A percentile compares a stretch with the other conserved stretches of the same genome.
These are phyloP conservation scores for Erythrobasidium yunnanense DNA, from an alignment of 768 basidiomycete species.

Conservation along the genomic window DNA sequence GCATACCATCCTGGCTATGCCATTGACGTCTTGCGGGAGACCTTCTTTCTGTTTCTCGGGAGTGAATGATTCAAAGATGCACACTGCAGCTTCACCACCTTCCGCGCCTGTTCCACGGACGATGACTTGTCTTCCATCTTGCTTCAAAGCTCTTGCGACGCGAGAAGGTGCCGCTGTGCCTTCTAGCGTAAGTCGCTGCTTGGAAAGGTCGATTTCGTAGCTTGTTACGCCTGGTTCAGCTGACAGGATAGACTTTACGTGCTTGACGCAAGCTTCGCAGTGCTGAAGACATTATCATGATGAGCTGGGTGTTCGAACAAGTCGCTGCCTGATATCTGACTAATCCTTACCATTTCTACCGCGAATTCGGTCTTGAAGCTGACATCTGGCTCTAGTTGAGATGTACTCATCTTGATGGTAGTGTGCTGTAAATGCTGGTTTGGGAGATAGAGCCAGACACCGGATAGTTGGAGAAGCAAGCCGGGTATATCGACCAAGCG, in stretches of 20 bases:
- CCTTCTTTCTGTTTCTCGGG: not conserved
- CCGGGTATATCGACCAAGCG: too few relatives aligned
- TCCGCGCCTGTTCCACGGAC: constrained; percentile 24
- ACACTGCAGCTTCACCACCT: constrained; percentile 18
- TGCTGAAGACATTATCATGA: not conserved
- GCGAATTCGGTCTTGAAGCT: constrained; percentile 24
- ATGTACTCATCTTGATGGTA: too few relatives aligned
- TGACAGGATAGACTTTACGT: not conserved
- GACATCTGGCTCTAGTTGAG: too few relatives aligned
- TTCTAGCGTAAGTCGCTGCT: constrained; percentile 18
- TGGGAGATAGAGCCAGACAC: too few relatives aligned
- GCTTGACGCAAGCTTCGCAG: constrained; percentile 6
- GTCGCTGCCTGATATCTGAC: too few relatives aligned
- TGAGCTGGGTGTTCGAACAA: too few relatives aligned
- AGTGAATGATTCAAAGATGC: constrained; percentile 21
- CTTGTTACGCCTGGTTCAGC: constrained; percentile 11
- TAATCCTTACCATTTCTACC: too few relatives aligned
- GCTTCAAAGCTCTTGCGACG: constrained; percentile 19
- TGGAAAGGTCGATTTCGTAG: constrained; percentile 22
- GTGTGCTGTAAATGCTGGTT: too few relatives aligned
- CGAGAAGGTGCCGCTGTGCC: constrained; percentile 15
- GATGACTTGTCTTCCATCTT: constrained; percentile 30
- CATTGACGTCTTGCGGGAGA: constrained; percentile 11
- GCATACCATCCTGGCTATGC: constrained; percentile 19
- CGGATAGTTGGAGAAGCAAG: too few relatives aligned